Base-by-base conservation (phyloP, 495 filamentous ascomycete species). In the Margaritispora aquatica region DNA sequence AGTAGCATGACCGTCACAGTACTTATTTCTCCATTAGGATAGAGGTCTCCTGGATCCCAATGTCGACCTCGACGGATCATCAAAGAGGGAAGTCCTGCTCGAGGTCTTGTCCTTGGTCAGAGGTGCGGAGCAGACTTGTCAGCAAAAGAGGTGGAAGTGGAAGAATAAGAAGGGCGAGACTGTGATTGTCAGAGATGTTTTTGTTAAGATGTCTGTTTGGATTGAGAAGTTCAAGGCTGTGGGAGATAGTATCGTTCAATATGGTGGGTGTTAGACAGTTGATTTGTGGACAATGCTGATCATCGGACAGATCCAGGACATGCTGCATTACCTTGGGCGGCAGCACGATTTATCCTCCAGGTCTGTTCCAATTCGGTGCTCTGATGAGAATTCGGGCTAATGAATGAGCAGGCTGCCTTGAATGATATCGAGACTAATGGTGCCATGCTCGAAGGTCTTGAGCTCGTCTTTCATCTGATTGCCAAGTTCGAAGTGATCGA, bases 161-260 rank as follows among this genome's bases (percentile, higher is more conserved):
- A 38, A 60, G 49, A 20, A 72, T 62, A 24, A 60, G 59, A 23
- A 55, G 29, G 59, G 59, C 0, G 67, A 74, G 10, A 62, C 54
- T 21, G 55, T 77, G 22, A 69, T 71, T 19, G 20, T 76, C 7
- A 29, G 72, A 52, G 72, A 78, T 49, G 36, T 73, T 0, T 64
- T 73, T 29, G 65, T 67, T 1, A 77, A 75, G 60, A 66, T 76
- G 17, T 58, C 64, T 10, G 57, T 44, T 9, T 76, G 72, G 71
- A 58, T 75, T 19, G 56, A 72, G n/a, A 71, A 66, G 17, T 75
- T 77, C 65, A 74, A 68, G 53, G 57, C n/a, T 17, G 55, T 75
- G 50, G 75, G 73, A 17, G 72, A 76, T 55, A 53, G 31, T 65
- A 19, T 69, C 63, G 13, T 62, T 67, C 29, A 69, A 49, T 71